Evolutionary conservation across 345 rosid genomes (phyloP), one percentile per base, ranked within the genome.

Genomic region (Corchorus capsularis): DNA sequence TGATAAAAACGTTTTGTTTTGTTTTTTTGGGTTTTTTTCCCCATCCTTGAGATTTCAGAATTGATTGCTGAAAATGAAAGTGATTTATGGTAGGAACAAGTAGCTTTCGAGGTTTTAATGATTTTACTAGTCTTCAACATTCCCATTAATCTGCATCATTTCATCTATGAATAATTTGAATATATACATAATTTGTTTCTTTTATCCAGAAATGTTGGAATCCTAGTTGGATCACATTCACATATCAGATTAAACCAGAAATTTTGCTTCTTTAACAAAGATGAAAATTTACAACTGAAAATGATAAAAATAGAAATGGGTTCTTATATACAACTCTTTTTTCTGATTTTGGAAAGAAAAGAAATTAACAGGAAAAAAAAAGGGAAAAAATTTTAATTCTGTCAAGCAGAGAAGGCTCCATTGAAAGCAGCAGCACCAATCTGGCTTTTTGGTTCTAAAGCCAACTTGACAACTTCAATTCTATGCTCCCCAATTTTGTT

Each of bases 321-420:
- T 53, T 9, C 17, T 7, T 2, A 72, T 72, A 5, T 22, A 72
- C 66, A 72, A 59, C 20, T 22, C 4, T 9, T 56, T 20, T 20
- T 19, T 12, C 43, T 8, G 63, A 54, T 69, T 47, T 12, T 15
- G 7, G 35, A n/a, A 53, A 57, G 7, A 39, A 45, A 50, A 3
- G 27, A 1, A 27, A 27, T 27, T 27, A 19, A 0, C 17, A 13
- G 6, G 9, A 11, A 10, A 15, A 73, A 27, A 27, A 15, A 41
- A 5, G 27, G 15, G 2, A 67, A 67, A 53, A 56, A 4, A 17
- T 45, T 4, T n/a, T n/a, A n/a, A n/a, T n/a, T n/a, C 22, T 0
- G 2, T 78, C 71, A 82, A 53, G 91, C 89, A 53, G 89, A 88
- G 78, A 88, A 88, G 82, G 82, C 76, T 14, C 88, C 86, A 72